Evolutionary conservation across 352 stramenopile genomes (phyloP).

Genomic region (Phytopythium sindhum): DNA sequence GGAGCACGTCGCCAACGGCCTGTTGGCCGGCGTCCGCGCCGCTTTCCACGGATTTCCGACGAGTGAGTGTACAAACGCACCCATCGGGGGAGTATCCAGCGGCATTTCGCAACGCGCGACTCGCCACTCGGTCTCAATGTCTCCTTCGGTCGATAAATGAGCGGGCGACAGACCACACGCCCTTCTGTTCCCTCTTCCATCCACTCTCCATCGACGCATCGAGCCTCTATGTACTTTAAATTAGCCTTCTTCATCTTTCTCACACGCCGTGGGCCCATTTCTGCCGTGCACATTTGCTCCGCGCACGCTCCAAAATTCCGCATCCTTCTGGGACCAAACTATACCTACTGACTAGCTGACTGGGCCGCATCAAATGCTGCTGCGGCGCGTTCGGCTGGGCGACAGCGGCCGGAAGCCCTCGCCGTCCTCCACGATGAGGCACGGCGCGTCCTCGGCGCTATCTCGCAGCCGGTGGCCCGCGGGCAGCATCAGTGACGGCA

Average conservation of each 20-base stretch:
- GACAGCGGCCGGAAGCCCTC: constrained; percentile 17
- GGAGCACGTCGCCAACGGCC: not conserved
- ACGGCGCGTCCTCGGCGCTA: constrained; percentile 8
- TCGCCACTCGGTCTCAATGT: not conserved
- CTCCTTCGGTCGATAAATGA: not conserved
- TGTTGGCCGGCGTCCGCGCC: no score
- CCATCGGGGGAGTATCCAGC: not conserved
- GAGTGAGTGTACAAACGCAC: not conserved
- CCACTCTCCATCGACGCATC: no score
- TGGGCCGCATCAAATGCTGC: constrained; percentile 2
- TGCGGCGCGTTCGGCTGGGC: constrained; percentile 3
- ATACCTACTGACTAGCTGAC: not conserved
- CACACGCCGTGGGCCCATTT: no score
- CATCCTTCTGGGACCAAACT: not conserved
- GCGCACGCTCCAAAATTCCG: not conserved
- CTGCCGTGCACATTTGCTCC: not conserved
- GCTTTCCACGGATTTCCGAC: not conserved
- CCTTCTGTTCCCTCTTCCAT: no score
- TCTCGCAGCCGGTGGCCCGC: constrained; percentile 6
- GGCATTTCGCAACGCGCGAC: not conserved
- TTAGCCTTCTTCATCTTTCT: not conserved
- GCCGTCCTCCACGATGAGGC: constrained; percentile 10
- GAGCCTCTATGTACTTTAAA: not conserved
- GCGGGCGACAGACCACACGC: not conserved
- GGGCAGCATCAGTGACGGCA: not conserved